A percentile compares a stretch with the other conserved stretches of the same genome.
phyloP scores from a whole-genome alignment of 2,329 filamentous ascomycete species.

The Penicillium corylophilum region DNA sequence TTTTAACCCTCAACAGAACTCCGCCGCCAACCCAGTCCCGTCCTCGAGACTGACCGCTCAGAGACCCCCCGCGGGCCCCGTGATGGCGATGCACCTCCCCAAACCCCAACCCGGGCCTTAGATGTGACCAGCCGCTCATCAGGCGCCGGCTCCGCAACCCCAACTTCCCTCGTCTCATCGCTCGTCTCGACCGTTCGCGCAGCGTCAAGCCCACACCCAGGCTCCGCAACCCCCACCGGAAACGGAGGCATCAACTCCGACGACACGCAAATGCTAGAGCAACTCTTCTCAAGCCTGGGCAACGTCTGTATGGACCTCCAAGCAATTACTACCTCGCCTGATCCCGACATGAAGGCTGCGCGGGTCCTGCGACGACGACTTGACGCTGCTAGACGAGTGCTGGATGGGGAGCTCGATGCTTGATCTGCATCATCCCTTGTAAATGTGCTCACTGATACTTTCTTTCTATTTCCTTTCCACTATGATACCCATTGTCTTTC shows the following conservation, averaged over 20 bases:
- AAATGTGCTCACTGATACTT: constrained; percentile 3
- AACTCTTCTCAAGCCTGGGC: constrained; percentile 52
- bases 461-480: constrained; percentile 3
- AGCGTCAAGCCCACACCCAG: constrained; percentile 30
- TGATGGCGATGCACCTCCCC: constrained; percentile 4
- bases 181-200: constrained; percentile 42
- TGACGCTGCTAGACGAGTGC: constrained; percentile 69
- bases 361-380: constrained; percentile 68
- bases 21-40: constrained; percentile 20
- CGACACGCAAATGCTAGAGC: constrained; percentile 58
- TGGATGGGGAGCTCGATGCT: constrained; percentile 65
- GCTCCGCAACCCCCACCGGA: constrained; percentile 13
- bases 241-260: constrained; percentile 47
- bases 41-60: constrained; percentile 16
- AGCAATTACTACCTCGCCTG: constrained; percentile 51
- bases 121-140: constrained; percentile 30
- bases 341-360: constrained; percentile 54
- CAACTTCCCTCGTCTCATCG: constrained; percentile 32
- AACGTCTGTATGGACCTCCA: constrained; percentile 54
- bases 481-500: constrained; percentile 24
- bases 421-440: constrained; percentile 17
- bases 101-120: constrained; percentile 18
- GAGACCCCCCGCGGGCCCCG: constrained; percentile 26
- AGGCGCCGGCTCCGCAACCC: constrained; percentile 30
- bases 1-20: constrained; percentile 25